Evolutionary conservation across 2,329 filamentous ascomycete genomes (phyloP).

Genomic region (Incumbomyces lentus): DNA sequence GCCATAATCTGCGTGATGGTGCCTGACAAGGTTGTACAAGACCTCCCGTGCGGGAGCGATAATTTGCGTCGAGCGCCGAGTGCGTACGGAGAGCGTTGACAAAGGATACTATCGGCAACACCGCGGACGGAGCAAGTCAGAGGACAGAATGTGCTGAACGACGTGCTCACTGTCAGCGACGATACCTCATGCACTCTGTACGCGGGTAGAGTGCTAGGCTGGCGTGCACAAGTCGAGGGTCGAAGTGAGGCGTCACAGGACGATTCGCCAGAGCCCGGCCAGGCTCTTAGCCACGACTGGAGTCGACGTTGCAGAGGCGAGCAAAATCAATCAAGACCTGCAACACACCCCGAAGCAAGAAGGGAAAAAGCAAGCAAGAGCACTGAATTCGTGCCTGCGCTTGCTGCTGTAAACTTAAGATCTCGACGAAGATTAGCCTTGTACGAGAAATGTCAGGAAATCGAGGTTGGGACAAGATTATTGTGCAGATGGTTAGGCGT

Average conservation of each 20-base stretch:
- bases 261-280: too few species aligned
- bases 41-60: constrained; percentile 10
- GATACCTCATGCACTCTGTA: constrained; percentile 3
- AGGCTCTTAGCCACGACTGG: too few species aligned
- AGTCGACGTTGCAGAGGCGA: not conserved
- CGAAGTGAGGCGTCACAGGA: constrained; percentile 2
- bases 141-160: too few species aligned
- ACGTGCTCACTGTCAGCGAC: not conserved
- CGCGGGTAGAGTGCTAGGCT: not conserved
- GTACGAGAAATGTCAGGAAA: not conserved
- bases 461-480: constrained; percentile 7
- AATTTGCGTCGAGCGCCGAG: too few species aligned
- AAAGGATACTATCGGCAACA: too few species aligned
- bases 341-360: not conserved
- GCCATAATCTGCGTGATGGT: constrained; percentile 18
- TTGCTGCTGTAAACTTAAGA: not conserved
- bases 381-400: not conserved
- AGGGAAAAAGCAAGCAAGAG: not conserved
- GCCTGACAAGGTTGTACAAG: constrained; percentile 18
- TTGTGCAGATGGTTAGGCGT: constrained; percentile 3
- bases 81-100: too few species aligned
- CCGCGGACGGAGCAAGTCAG: too few species aligned
- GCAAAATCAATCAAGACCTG: constrained; percentile 8
- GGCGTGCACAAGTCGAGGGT: not conserved
- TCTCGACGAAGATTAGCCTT: not conserved